A percentile compares a stretch with the other conserved stretches of the same genome.
Evolutionary conservation across 1,284 basidiomycete genomes (phyloP).

Genomic region (Sanghuangporus sanghuang): DNA sequence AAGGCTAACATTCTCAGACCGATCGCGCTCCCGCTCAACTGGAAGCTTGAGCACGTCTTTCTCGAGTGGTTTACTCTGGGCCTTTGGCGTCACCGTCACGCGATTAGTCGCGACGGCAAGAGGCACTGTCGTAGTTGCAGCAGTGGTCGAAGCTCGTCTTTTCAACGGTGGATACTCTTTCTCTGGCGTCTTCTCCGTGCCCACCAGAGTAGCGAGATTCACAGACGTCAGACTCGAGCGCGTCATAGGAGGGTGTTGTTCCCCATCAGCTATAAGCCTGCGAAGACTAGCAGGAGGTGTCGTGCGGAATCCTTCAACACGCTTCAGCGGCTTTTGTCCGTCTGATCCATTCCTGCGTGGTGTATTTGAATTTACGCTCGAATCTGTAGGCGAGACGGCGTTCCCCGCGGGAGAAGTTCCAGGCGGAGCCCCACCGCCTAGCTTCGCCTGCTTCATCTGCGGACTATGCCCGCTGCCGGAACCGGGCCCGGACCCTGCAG

Average conservation of each 20-base stretch:
- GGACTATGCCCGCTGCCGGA: conserved; percentile 8
- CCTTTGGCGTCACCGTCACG: conserved; percentile 1
- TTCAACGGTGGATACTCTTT: conserved; percentile 2
- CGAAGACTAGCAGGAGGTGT: conserved; percentile 15
- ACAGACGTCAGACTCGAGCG: neutral
- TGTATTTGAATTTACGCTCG: neutral
- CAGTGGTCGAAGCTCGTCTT: conserved; percentile 6
- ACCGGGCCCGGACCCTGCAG: neutral
- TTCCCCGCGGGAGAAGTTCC: conserved; percentile 27
- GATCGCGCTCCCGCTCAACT: conserved; percentile 2
- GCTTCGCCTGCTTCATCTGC: conserved; percentile 16
- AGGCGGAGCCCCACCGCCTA: conserved; percentile 35
- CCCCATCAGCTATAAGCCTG: conserved; percentile 11
- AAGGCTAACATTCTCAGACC: conserved; percentile 5
- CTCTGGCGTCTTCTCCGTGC: neutral
- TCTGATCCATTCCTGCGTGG: conserved; percentile 7
- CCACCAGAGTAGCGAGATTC: neutral
- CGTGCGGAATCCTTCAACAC: conserved; percentile 17
- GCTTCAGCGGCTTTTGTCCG: conserved; percentile 13
- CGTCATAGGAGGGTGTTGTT: neutral
- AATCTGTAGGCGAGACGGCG: conserved; percentile 15
- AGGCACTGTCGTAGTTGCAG: neutral
- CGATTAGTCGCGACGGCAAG: conserved; percentile 15
- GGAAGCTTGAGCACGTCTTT: neutral
- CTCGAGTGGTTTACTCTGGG: neutral